These are phyloP conservation scores for Cadophora malorum DNA, from an alignment of 2,329 filamentous ascomycete genomes.

Conservation along the genomic window DNA sequence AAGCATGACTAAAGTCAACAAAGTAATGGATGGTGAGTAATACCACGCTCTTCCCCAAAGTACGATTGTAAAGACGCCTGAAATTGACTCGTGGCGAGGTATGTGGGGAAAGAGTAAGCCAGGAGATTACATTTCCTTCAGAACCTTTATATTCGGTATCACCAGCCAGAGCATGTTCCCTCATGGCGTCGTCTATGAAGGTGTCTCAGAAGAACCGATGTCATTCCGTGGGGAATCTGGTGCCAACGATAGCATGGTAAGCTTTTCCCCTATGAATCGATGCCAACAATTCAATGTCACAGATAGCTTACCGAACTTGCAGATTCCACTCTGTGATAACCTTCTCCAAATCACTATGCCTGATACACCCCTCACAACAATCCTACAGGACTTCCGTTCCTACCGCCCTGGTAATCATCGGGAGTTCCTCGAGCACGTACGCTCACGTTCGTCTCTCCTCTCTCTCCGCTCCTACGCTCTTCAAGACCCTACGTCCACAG, in stretches of 20 bases:
- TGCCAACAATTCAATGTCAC: neutral
- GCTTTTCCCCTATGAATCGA: slow-evolving; percentile 21
- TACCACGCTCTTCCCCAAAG: neutral
- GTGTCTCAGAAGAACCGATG: slow-evolving; percentile 75
- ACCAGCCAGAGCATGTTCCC: slow-evolving; percentile 95
- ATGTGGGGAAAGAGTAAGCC: slow-evolving; percentile 95
- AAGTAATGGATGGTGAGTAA: slow-evolving; percentile 73
- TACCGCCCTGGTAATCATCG: slow-evolving; percentile 91
- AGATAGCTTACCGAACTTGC: neutral
- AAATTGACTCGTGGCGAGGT: slow-evolving; percentile 49
- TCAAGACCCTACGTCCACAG: slow-evolving; percentile 58
- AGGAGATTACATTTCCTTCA: slow-evolving; percentile 84
- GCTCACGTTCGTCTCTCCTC: slow-evolving; percentile 54
- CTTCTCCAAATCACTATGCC: slow-evolving; percentile 88
- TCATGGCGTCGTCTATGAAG: slow-evolving; percentile 87
- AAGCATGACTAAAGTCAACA: slow-evolving; percentile 74
- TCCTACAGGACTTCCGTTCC: slow-evolving; percentile 85
- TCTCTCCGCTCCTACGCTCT: slow-evolving; percentile 66
- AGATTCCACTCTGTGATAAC: slow-evolving; percentile 87
- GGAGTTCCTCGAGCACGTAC: slow-evolving; percentile 79
- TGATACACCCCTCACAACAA: slow-evolving; percentile 84
- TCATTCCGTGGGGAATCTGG: slow-evolving; percentile 91
- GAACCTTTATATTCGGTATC: slow-evolving; percentile 97
- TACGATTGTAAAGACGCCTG: slow-evolving; percentile 32
- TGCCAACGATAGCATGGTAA: slow-evolving; percentile 88